Evolutionary conservation across 2,329 filamentous ascomycete genomes (phyloP).

Genomic region (Neonectria coccinea): DNA sequence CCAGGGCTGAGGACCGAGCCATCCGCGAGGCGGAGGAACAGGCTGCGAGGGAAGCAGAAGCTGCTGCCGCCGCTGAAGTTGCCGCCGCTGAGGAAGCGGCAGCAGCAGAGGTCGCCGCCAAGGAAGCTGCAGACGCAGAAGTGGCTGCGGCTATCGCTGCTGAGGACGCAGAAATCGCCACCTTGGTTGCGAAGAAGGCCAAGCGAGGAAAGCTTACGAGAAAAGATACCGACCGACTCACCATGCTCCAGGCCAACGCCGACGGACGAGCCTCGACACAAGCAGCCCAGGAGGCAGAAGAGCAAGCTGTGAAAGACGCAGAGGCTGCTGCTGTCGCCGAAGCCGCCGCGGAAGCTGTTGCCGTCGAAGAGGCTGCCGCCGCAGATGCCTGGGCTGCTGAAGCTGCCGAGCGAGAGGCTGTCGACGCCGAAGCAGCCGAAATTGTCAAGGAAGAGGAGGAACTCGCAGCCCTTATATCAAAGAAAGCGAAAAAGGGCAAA

Average conservation of each 20-base stretch:
- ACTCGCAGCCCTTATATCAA: slow-evolving; percentile 35
- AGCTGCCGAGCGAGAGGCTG: slow-evolving; percentile 9
- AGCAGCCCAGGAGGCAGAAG: slow-evolving; percentile 44
- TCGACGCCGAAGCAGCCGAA: slow-evolving; percentile 47
- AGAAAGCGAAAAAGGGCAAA: slow-evolving; percentile 43
- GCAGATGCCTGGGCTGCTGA: slow-evolving; percentile 38
- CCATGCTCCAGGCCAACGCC: slow-evolving; percentile 38
- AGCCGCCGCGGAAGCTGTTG: slow-evolving; percentile 32
- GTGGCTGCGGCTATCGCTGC: slow-evolving; percentile 31
- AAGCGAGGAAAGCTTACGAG: slow-evolving; percentile 40
- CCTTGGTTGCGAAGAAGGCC: slow-evolving; percentile 56
- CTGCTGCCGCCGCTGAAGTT: slow-evolving; percentile 12
- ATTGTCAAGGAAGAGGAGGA: slow-evolving; percentile 46
- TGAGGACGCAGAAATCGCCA: slow-evolving; percentile 51
- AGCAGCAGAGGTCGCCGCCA: slow-evolving; percentile 31
- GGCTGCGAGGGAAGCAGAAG: slow-evolving; percentile 34
- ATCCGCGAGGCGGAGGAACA: slow-evolving; percentile 36
- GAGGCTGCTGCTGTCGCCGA: slow-evolving; percentile 25
- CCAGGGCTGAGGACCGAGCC: slow-evolving; percentile 31
- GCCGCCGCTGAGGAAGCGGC: slow-evolving; percentile 36
- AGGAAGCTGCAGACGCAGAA: slow-evolving; percentile 30
- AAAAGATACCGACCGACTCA: slow-evolving; percentile 38
- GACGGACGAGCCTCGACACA: slow-evolving; percentile 43
- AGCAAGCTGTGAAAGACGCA: slow-evolving; percentile 30
- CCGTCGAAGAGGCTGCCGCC: slow-evolving; percentile 42